These are phyloP conservation scores for Bocquillonia castaneifolia DNA, from an alignment of 441 rosid genomes.

Conservation along the genomic window DNA sequence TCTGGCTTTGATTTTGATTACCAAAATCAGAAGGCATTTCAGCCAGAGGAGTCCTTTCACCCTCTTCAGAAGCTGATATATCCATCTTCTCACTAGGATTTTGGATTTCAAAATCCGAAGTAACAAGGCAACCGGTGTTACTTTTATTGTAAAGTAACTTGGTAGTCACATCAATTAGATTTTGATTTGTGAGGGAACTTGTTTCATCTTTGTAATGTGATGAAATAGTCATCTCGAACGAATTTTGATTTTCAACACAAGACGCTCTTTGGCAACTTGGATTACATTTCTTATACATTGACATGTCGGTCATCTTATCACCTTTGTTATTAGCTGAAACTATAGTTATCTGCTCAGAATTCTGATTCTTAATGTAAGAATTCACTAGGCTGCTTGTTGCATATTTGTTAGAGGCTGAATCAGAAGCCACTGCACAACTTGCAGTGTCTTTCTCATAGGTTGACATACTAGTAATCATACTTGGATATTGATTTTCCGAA, in stretches of 20 bases:
- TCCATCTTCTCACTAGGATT: not conserved
- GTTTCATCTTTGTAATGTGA: not conserved
- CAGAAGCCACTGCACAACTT: not conserved
- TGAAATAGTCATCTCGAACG: not conserved
- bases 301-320: not conserved
- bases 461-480: not conserved
- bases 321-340: not conserved
- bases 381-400: not conserved
- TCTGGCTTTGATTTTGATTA: not conserved
- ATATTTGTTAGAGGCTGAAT: not conserved
- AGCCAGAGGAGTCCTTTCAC: not conserved
- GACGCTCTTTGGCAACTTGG: not conserved
- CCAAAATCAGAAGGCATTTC: conserved; percentile 1
- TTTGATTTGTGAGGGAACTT: not conserved
- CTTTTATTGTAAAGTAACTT: not conserved
- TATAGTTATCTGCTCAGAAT: not conserved
- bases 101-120: not conserved
- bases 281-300: not conserved
- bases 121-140: not conserved
- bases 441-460: not conserved
- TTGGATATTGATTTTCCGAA: not conserved
- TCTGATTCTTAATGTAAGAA: not conserved
- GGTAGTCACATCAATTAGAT: not conserved
- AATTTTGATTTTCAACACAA: not conserved
- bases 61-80: not conserved